These are phyloP conservation scores for Hypoxylon sp. DNA, from an alignment of 2,329 filamentous ascomycete genomes.

Conservation along the genomic window DNA sequence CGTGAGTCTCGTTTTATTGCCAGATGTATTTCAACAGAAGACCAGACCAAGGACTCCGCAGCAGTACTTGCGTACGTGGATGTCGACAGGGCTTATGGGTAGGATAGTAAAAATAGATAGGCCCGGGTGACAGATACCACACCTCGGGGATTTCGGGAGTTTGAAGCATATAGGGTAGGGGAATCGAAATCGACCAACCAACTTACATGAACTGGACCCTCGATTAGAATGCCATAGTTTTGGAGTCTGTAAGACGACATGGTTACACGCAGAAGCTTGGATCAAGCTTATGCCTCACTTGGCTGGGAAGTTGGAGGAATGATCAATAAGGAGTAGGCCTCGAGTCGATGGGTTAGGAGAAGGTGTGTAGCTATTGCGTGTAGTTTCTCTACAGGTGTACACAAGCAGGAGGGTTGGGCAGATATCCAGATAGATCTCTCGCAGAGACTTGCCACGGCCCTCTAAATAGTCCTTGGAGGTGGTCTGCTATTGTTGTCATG, in stretches of 20 bases:
- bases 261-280: slow-evolving; percentile 44
- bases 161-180: slow-evolving; percentile 22
- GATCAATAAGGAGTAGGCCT: slow-evolving; percentile 18
- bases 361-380: slow-evolving; percentile 26
- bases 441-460: slow-evolving; percentile 4
- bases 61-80: slow-evolving; percentile 11
- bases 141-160: slow-evolving; percentile 25
- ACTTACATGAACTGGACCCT: slow-evolving; percentile 46
- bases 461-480: slow-evolving; percentile 24
- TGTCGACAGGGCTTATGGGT: slow-evolving; percentile 18
- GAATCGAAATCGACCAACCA: slow-evolving; percentile 32
- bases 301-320: slow-evolving; percentile 19
- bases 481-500: slow-evolving; percentile 21
- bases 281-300: slow-evolving; percentile 32
- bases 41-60: slow-evolving; percentile 10
- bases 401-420: slow-evolving; percentile 23
- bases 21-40: slow-evolving; percentile 16
- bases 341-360: slow-evolving; percentile 23
- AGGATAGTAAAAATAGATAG: slow-evolving; percentile 35
- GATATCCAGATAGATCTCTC: slow-evolving; percentile 17
- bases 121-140: slow-evolving; percentile 22
- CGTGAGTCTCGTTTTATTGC: slow-evolving; percentile 32
- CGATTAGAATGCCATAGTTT: slow-evolving; percentile 42
- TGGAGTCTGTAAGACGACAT: slow-evolving; percentile 43
- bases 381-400: slow-evolving; percentile 22